Conservation (phyloP, 2,329 filamentous ascomycete species). For the Phyllosticta citriasiana region DNA sequence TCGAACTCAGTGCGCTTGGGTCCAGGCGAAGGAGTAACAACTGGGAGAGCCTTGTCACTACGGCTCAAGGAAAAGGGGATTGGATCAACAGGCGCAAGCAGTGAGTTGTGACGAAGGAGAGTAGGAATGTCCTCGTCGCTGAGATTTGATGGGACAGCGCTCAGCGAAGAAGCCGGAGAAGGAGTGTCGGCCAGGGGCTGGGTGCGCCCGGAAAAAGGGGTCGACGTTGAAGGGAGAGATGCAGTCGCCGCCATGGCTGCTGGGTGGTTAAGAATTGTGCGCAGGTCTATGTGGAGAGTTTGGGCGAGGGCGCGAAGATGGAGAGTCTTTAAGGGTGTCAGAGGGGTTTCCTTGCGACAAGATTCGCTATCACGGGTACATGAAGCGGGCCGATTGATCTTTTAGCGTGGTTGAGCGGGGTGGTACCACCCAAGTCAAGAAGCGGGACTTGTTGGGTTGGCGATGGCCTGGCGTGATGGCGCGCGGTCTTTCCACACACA, state of each 20-base stretch:
- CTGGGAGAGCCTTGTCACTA: neutral
- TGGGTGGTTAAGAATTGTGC: too few species aligned
- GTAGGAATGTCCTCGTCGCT: neutral
- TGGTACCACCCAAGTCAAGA: neutral
- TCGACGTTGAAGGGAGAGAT: neutral
- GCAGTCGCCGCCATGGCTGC: too few species aligned
- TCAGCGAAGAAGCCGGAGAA: neutral
- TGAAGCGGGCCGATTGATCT: neutral
- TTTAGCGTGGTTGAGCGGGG: neutral
- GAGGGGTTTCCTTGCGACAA: too few species aligned
- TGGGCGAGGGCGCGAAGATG: too few species aligned
- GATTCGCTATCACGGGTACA: too few species aligned
- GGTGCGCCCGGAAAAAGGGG: neutral
- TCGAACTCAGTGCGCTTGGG: neutral
- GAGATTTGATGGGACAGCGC: neutral
- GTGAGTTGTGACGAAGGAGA: neutral
- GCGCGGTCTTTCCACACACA: neutral
- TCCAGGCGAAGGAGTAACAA: neutral
- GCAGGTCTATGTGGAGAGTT: too few species aligned
- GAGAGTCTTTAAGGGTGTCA: too few species aligned
- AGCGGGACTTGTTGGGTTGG: neutral
- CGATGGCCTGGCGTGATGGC: neutral
- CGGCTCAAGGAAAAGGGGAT: neutral
- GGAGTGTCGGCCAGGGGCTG: neutral
- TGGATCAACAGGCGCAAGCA: neutral